A percentile compares a stretch with the other conserved stretches of the same genome.
Conservation (phyloP, 202 grass and related monocot species). For the Saccharum hybrid region DNA sequence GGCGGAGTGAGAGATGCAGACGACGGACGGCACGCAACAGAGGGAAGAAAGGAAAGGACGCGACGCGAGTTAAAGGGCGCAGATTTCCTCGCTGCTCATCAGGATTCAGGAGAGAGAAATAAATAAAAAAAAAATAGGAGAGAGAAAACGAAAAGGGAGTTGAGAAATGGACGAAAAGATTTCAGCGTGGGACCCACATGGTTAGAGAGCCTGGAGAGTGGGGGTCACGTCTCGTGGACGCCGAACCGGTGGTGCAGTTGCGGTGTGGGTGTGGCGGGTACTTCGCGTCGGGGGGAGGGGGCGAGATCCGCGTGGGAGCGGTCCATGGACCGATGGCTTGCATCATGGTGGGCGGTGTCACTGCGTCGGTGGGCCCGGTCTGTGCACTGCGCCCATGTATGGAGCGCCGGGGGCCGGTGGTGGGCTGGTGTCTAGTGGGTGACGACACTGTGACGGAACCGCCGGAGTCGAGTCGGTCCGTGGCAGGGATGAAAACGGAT, state of each 20-base stretch:
- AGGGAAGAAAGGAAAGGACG: neutral
- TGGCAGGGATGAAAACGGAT: neutral
- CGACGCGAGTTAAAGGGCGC: conserved; percentile 38
- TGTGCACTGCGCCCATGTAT: neutral
- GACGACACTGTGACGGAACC: conserved; percentile 29
- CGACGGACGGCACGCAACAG: conserved; percentile 20
- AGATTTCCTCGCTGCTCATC: conserved; percentile 11
- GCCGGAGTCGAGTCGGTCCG: neutral
- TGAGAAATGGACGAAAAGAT: conserved; percentile 29
- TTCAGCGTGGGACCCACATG: neutral
- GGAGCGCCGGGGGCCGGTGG: neutral
- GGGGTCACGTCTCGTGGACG: conserved; percentile 8
- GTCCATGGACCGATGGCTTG: conserved; percentile 13
- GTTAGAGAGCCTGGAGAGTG: neutral
- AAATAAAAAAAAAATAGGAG: neutral
- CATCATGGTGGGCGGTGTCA: neutral
- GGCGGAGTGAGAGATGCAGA: conserved; percentile 16
- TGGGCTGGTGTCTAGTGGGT: neutral
- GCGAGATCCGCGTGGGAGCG: neutral
- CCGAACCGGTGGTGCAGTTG: neutral
- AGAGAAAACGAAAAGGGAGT: neutral
- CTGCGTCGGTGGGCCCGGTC: neutral
- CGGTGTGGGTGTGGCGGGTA: neutral
- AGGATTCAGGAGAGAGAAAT: too few relatives aligned
- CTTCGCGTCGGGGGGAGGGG: neutral